Evolutionary conservation across 352 stramenopile genomes (phyloP).

Genomic region (Pythium utonaiense): DNA sequence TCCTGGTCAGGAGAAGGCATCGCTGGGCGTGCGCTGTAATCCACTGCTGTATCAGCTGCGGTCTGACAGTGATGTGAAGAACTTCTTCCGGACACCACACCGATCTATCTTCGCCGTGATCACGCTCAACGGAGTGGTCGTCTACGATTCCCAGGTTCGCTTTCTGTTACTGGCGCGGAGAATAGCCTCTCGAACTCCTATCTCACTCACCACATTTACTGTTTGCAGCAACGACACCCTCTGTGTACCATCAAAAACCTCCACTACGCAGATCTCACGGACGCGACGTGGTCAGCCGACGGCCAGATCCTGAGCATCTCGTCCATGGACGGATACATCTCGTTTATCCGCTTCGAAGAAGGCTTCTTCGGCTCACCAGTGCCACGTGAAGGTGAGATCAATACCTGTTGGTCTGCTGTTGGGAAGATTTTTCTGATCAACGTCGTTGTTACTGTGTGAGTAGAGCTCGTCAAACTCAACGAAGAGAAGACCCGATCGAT

Average conservation of each 20-base stretch:
- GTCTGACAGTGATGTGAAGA: constrained; percentile 18
- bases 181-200: neutral
- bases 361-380: constrained; percentile 71
- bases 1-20: constrained; percentile 90
- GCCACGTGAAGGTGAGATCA: constrained; percentile 13
- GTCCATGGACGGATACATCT: constrained; percentile 96
- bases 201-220: neutral
- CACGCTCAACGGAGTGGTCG: constrained; percentile 90
- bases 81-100: constrained; percentile 80
- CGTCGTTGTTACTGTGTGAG: neutral
- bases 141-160: constrained; percentile 93
- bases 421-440: neutral
- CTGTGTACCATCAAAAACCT: constrained; percentile 89
- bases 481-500: constrained; percentile 47
- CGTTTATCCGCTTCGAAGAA: constrained; percentile 88
- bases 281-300: constrained; percentile 91
- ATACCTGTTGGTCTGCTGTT: neutral
- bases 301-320: constrained; percentile 90
- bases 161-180: neutral
- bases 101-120: constrained; percentile 93
- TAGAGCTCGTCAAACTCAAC: constrained; percentile 45
- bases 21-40: constrained; percentile 91
- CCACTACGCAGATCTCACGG: constrained; percentile 94
- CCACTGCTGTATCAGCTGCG: constrained; percentile 91
- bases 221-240: constrained; percentile 60